A percentile compares a stretch with the other conserved stretches of the same genome.
Evolutionary conservation across 129 eudicot genomes (phyloP).

Genomic region (Deinandra increscens): DNA sequence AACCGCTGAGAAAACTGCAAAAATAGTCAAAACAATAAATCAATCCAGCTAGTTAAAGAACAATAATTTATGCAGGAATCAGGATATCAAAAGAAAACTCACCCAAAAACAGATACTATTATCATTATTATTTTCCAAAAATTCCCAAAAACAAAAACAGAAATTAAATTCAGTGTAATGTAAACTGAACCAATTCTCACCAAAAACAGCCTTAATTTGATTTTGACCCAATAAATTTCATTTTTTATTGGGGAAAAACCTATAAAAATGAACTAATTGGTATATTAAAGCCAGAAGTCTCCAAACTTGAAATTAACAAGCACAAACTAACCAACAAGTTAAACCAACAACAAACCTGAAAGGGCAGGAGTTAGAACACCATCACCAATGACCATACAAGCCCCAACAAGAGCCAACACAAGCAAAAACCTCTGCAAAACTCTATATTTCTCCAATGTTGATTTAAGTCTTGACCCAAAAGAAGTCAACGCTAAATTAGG

Average conservation of each 20-base stretch:
- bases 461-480: conserved; percentile 76
- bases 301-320: neutral
- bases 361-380: conserved; percentile 93
- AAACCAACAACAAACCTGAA: conserved; percentile 48
- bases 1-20: conserved; percentile 92
- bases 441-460: conserved; percentile 69
- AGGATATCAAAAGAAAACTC: neutral
- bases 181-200: conserved; percentile 13
- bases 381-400: conserved; percentile 99
- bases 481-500: conserved; percentile 34
- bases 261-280: neutral
- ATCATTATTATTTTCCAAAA: neutral
- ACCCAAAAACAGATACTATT: neutral
- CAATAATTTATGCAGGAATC: neutral
- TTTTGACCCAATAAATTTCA: neutral
- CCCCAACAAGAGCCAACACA: conserved; percentile 84
- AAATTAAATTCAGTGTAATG: neutral
- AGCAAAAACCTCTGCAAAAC: conserved; percentile 77
- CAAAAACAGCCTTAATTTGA: conserved; percentile 17
- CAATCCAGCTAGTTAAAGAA: conserved; percentile 10
- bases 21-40: conserved; percentile 17
- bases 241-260: neutral
- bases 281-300: neutral
- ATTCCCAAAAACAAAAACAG: conserved; percentile 2
- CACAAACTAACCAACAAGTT: neutral